Base-by-base conservation (phyloP, 225 moss, liverwort and hornwort species). In the Bryum argenteum region DNA sequence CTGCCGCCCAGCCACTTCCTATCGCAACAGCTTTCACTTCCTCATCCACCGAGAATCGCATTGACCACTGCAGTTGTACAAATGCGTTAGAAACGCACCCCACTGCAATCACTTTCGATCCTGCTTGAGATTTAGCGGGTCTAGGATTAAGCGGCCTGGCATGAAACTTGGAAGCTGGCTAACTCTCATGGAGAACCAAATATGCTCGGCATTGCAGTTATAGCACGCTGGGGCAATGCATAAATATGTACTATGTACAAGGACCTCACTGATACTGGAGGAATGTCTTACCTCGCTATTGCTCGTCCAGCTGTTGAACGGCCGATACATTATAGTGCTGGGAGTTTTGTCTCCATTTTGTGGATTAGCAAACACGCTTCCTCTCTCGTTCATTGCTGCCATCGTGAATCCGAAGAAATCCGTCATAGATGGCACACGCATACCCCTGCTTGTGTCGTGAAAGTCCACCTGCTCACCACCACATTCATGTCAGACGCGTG, bases 351-450 rank as follows among this genome's bases (percentile, higher is more conserved):
- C 97, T 65, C 90, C 87, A 50, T 67, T 89, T 70, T 70, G 82
- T 1, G 94, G 92, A 75, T 92, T 98, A 8, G 97, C 92, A 45
- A 89, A 88, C 8, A 94, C 75, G 73, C 90, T 87, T 54, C 94
- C 94, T 69, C 81, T 89, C 24, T 88, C 88, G 65, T 90, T 85
- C 68, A 98, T 78, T 2, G 97, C 94, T 51, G 94, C 97, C 93
- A 98, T 92, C 5, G 97, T 98, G 51, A 92, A 98, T 24, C 97
- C 97, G 69, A 84, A 92, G 59, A 88, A 94, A 73, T 98, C 97
- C 1, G 89, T 88, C 88, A 94, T 84, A 1, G 92, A 84, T 63
- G 97, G 89, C 78, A 94, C 90, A 2, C 97, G 92, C 79, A 89
- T 88, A 21, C 94, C 91, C 57, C 63, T 84, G 63, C 89, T 79